Evolutionary conservation across 257 asterid species (phyloP), one percentile per base, ranked within the genome.

Genomic region (Avicennia marina): DNA sequence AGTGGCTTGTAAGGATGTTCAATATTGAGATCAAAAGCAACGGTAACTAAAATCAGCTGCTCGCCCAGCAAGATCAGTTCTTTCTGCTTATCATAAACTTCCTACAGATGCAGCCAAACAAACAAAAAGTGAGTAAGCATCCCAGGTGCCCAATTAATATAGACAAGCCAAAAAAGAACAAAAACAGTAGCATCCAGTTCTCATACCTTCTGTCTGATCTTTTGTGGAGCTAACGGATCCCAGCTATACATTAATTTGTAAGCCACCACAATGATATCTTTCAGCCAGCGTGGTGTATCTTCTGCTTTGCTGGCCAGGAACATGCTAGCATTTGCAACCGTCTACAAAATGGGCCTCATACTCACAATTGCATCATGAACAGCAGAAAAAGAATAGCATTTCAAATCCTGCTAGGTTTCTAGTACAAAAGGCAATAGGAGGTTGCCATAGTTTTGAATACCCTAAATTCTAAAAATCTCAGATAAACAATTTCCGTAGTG

Each of bases 1-100:
- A 83, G 76, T 24, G 79, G 74, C 74, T 79, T 83, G 78, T 83
- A 79, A 33, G 87, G 91, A 53, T 74, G 82, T 45, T 83, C 81
- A 24, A 79, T 64, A 40, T 70, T 83, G 63, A 79, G 82, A 72
- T 79, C 91, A 72, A 79, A 83, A 27, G 83, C 81, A 56, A 79
- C 63, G 3, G 79, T 79, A 61, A 60, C 81, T 73, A 83, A 67
- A 57, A 75, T 22, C 66, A 83, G 76, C 59, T 76, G 69, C 69
- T 83, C 91, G 38, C 78, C 85, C 22, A 62, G 38, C 57, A 79
- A 59, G 39, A 74, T 59, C 49, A 67, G 57, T 21, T 72, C 72
- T 56, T 79, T 83, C 70, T 83, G 83, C 64, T 68, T 66, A 60
- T 74, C 78, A 64, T 67, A 83, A 20, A 72, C 45, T 58, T 83